phyloP scores from a whole-genome alignment of 2,329 filamentous ascomycete genomes.

The Coniella lustricola region DNA sequence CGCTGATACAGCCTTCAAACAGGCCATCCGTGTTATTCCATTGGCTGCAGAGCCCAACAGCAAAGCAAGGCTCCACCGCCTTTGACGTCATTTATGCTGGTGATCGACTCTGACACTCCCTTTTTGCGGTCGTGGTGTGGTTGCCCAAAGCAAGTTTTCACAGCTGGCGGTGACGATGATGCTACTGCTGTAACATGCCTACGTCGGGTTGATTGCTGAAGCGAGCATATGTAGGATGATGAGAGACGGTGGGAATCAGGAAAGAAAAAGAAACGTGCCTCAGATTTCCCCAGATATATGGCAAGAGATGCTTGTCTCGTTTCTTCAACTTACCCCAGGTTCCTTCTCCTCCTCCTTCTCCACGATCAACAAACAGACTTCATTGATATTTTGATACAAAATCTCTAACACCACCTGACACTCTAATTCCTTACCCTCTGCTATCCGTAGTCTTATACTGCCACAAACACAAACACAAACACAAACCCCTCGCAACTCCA shows the following conservation, averaged over 20 bases:
- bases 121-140: neutral
- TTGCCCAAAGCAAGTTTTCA: conserved; percentile 17
- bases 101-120: neutral
- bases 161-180: neutral
- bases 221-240: too few species aligned
- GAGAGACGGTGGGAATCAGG: too few species aligned
- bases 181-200: neutral
- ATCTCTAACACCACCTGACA: too few species aligned
- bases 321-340: too few species aligned
- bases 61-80: neutral
- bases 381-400: too few species aligned
- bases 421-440: too few species aligned
- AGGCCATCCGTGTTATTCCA: conserved; percentile 15
- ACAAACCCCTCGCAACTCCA: too few species aligned
- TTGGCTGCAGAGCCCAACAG: conserved; percentile 16
- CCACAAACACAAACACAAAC: neutral
- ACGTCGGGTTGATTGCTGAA: too few species aligned
- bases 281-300: too few species aligned
- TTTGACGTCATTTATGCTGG: conserved; percentile 21
- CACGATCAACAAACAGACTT: too few species aligned
- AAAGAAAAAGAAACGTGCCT: too few species aligned
- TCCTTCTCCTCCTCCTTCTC: neutral
- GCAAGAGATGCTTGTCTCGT: neutral
- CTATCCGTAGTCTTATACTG: neutral
- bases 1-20: neutral